Percentiles rank a stretch among this genome's conserved stretches.
phyloP scores from a whole-genome alignment of 805 yeast genomes.

The Yamadazyma laniorum region DNA sequence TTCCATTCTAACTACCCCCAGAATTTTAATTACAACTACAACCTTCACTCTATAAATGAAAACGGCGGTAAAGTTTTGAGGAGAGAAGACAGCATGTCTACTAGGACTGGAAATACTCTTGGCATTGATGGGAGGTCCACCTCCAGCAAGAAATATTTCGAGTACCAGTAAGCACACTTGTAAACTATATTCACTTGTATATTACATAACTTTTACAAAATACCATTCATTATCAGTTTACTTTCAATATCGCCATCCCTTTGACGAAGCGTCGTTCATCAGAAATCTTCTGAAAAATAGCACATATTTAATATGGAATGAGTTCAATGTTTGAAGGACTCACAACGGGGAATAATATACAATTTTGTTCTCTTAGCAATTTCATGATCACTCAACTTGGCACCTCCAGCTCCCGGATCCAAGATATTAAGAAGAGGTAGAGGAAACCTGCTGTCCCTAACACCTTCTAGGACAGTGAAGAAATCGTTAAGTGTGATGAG shows the following conservation, averaged over 20 bases:
- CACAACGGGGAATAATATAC: constrained; percentile 32
- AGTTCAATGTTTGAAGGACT: constrained; percentile 9
- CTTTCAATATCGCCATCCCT: no score
- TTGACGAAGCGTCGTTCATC: no score
- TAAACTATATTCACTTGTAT: no score
- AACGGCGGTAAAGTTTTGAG: constrained; percentile 3
- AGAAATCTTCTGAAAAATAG: no score
- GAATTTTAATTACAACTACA: constrained; percentile 1
- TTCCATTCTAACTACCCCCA: background rate
- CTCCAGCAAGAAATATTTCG: background rate
- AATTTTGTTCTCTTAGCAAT: constrained; percentile 30
- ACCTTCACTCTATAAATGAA: constrained; percentile 4
- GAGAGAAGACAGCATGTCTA: constrained; percentile 10
- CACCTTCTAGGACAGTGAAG: constrained; percentile 33
- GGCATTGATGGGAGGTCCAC: background rate
- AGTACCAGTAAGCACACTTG: background rate
- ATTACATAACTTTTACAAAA: no score
- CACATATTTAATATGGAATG: no score
- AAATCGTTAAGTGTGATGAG: constrained; percentile 30
- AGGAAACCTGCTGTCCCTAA: constrained; percentile 37
- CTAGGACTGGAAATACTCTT: background rate
- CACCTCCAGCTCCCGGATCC: constrained; percentile 28
- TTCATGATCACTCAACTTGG: constrained; percentile 26
- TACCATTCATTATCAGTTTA: no score
- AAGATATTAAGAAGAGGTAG: constrained; percentile 32